These are phyloP conservation scores for Proliferodiscus dingleyae DNA, from an alignment of 2,329 filamentous ascomycete species.

Conservation along the genomic window DNA sequence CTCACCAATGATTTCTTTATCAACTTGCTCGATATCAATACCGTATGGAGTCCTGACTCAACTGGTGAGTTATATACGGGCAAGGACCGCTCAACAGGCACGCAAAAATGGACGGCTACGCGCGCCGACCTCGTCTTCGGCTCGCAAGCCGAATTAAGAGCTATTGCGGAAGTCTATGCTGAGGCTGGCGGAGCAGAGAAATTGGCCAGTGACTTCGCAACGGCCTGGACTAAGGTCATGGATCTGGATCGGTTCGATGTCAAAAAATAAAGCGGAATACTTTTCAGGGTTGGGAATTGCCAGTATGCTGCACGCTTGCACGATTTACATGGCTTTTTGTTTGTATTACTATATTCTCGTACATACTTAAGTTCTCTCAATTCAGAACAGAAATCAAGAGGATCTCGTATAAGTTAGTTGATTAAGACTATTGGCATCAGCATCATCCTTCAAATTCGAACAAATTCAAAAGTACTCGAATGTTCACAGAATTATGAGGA, in stretches of 20 bases:
- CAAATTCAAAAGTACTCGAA: too few relatives aligned
- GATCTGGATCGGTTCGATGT: constrained; percentile 53
- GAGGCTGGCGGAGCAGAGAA: constrained; percentile 43
- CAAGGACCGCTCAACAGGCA: constrained; percentile 48
- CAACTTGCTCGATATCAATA: constrained; percentile 52
- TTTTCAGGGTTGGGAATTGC: too few relatives aligned
- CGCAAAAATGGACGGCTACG: constrained; percentile 52
- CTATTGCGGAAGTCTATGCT: constrained; percentile 53
- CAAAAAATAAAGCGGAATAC: constrained; percentile 14
- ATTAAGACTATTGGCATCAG: too few relatives aligned
- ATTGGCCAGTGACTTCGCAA: constrained; percentile 53
- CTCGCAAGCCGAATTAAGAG: constrained; percentile 53
- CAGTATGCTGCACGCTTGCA: too few relatives aligned
- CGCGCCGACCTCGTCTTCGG: constrained; percentile 54
- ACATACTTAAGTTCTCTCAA: too few relatives aligned
- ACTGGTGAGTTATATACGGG: constrained; percentile 47
- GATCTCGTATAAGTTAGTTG: too few relatives aligned
- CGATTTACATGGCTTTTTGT: too few relatives aligned
- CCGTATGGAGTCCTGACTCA: constrained; percentile 44
- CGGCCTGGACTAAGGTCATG: constrained; percentile 57
- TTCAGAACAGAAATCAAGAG: too few relatives aligned
- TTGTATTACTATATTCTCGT: too few relatives aligned
- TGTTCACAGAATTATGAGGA: too few relatives aligned
- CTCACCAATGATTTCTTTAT: constrained; percentile 59
- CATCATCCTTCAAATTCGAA: too few relatives aligned